Evolutionary conservation across 2,329 filamentous ascomycete genomes (phyloP), one percentile per base, ranked within the genome.

Genomic region (Cladosporium halotolerans): DNA sequence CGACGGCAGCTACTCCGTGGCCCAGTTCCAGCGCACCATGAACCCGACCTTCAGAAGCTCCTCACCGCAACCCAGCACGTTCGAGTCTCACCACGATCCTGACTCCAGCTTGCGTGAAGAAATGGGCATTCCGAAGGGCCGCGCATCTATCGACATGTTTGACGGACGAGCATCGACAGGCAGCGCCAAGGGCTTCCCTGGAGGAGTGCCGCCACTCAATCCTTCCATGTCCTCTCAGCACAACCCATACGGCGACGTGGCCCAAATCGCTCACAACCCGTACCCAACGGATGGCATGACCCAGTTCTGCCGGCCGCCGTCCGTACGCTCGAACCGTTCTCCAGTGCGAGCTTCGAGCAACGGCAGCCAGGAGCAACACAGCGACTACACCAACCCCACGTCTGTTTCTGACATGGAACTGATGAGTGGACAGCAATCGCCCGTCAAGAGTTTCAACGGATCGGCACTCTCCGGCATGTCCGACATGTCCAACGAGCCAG

Each of bases 211-310:
- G 46, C 53, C 56, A 55, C 51, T 53, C 38, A 53, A 53, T 11
- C 39, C 56, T 41, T 42, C 39, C 18, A 33, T 33, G 14, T 44
- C 40, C 19, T 51, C 48, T 9, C 60, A 62, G 32, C 44, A 55
- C n/a, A 75, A 73, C 53, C 84, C 90, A 58, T 79, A 81, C 62
- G 79, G 79, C 3, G 78, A 84, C 19, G 81, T 88, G 55, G 77
- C 83, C 3, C 72, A 82, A 11, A 81, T 95, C 2, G 90, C 92
- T 11, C 90, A 96, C 63, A 95, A 97, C 62, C 89, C 93, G 9
- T 96, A 96, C 67, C 91, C 92, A 0, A 82, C 86, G 69, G 92
- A 97, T 67, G 92, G 91, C 4, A 97, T 97, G 90, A 96, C 92
- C 0, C 95, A 97, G 82, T 86, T 96, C 58, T 97, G 92, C 71